Conservation (phyloP, 495 filamentous ascomycete genomes). For the Xylona heveae region DNA sequence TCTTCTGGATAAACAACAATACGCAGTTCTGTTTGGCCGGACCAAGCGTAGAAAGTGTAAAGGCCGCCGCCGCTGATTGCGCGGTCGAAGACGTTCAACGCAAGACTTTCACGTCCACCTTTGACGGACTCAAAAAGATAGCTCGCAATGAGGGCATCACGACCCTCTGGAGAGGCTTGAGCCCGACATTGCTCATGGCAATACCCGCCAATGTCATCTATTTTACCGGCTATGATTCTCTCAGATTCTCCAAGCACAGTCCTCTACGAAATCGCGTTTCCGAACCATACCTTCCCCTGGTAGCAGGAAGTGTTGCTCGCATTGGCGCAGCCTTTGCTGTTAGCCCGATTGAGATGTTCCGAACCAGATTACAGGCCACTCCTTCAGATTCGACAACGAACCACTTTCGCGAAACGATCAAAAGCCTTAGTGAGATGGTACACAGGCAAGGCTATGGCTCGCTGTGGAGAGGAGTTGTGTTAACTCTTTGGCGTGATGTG, state of each 20-base stretch:
- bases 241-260: conserved; percentile 47
- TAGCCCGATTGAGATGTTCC: conserved; percentile 84
- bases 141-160: conserved; percentile 78
- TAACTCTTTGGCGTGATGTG: conserved; percentile 92
- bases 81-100: conserved; percentile 71
- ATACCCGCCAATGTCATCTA: conserved; percentile 95
- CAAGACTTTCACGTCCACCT: conserved; percentile 67
- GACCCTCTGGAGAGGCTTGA: conserved; percentile 83
- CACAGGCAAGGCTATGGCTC: conserved; percentile 48
- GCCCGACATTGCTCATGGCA: conserved; percentile 82
- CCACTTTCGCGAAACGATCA: conserved; percentile 46
- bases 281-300: conserved; percentile 52
- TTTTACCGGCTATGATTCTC: conserved; percentile 94
- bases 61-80: conserved; percentile 34
- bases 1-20: conserved; percentile 87
- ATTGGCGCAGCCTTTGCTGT: conserved; percentile 64
- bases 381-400: conserved; percentile 24
- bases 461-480: conserved; percentile 77
- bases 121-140: conserved; percentile 87
- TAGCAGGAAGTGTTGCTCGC: conserved; percentile 59
- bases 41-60: conserved; percentile 8
- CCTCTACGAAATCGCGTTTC: conserved; percentile 38
- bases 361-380: conserved; percentile 74
- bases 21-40: conserved; percentile 58
- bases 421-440: conserved; percentile 63